Conservation (phyloP, 805 yeast species). For the Wickerhamiella cacticola region DNA sequence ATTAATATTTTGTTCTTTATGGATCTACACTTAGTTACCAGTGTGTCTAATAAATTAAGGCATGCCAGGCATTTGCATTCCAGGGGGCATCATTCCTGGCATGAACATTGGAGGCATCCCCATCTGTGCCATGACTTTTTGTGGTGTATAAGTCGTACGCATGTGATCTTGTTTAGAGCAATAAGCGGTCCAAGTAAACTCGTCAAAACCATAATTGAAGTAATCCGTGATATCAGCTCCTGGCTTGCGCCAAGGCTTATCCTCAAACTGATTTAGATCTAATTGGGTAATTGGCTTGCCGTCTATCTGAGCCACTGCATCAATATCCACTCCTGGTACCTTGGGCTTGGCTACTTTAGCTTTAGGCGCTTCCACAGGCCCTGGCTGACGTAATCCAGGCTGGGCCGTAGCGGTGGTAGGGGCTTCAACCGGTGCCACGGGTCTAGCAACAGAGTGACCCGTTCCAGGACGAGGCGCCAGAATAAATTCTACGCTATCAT, state of each 20-base stretch:
- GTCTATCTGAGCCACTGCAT: slow-evolving; percentile 57
- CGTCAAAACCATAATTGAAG: slow-evolving; percentile 94
- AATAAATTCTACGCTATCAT: slow-evolving; percentile 73
- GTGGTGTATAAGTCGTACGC: slow-evolving; percentile 68
- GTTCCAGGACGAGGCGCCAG: slow-evolving; percentile 33
- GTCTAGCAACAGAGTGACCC: slow-evolving; percentile 9
- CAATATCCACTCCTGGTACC: slow-evolving; percentile 46
- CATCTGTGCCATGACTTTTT: slow-evolving; percentile 38
- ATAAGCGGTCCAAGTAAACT: slow-evolving; percentile 89
- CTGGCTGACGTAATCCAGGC: slow-evolving; percentile 11
- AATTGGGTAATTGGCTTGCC: slow-evolving; percentile 76
- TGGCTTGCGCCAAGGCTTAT: slow-evolving; percentile 97
- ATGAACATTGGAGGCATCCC: slow-evolving; percentile 24
- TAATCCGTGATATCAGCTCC: slow-evolving; percentile 93
- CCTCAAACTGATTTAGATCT: slow-evolving; percentile 67
- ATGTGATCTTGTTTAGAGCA: slow-evolving; percentile 75
- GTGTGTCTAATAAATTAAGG: slow-evolving; percentile 12
- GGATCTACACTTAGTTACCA: too few relatives aligned
- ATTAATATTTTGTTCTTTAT: too few relatives aligned
- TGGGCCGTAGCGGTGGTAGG: slow-evolving; percentile 18
- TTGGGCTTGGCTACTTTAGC: slow-evolving; percentile 10
- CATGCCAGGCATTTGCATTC: slow-evolving; percentile 18
- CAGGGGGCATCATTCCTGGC: slow-evolving; percentile 22
- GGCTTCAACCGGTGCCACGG: slow-evolving; percentile 22
- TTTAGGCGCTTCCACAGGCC: neutral